Base-by-base conservation (phyloP, 163 green algal genomes). In the Chlorella variabilis region DNA sequence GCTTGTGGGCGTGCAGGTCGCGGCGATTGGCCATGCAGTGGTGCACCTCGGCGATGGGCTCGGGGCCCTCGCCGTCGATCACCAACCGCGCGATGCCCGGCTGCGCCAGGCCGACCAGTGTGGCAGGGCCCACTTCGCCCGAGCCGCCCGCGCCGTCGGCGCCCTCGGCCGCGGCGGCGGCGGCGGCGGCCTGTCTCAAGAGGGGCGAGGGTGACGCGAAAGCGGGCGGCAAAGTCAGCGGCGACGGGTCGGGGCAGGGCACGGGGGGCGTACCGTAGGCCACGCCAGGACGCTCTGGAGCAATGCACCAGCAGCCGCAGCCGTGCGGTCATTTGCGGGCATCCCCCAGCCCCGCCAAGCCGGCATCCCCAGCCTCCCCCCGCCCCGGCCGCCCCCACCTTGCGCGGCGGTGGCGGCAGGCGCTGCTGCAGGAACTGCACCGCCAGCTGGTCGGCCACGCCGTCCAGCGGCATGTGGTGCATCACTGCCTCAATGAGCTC, bases 151-250 rank as follows among this genome's bases (percentile, higher is more conserved):
- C 73, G 21, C 41, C 73, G 73, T 17, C 38, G 9, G 1, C 51
- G 1, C 1, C 33, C 23, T 33, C 45, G 18, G 61, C 21, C 65
- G 20, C 54, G 29, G 31, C 13, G 61, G 39, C 39, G 62, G 51
- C 39, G 87, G 87, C 13, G 87, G 87, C 66, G 92, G 65, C 39
- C 90, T 63, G n/a, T n/a, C n/a, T n/a, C n/a, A n/a, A n/a, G n/a
- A n/a, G n/a, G n/a, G n/a, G n/a, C n/a, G n/a, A n/a, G n/a, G n/a
- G n/a, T n/a, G n/a, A n/a, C n/a, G n/a, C n/a, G n/a, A n/a, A n/a
- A n/a, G n/a, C n/a, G n/a, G n/a, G n/a, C n/a, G n/a, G n/a, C n/a
- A n/a, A n/a, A n/a, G n/a, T n/a, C n/a, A n/a, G n/a, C n/a, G n/a
- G n/a, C n/a, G n/a, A n/a, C n/a, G n/a, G n/a, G n/a, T n/a, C n/a